Percentiles rank a stretch among this genome's conserved stretches.
Evolutionary conservation across 2,329 filamentous ascomycete genomes (phyloP).

Genomic region (Alternaria ventricosa): DNA sequence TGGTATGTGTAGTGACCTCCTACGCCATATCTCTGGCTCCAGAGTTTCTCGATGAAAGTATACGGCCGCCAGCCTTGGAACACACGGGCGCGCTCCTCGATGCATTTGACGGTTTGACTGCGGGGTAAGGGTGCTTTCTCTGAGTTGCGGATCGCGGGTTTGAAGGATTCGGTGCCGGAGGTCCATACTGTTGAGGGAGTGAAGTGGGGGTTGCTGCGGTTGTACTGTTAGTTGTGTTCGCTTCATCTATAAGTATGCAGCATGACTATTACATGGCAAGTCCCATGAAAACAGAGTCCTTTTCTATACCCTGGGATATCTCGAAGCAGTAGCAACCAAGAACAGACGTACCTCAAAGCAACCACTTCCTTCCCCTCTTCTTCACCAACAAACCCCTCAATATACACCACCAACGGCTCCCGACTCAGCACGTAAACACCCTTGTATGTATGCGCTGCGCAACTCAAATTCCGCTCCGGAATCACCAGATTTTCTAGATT

Average conservation of each 20-base stretch:
- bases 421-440: slow-evolving; percentile 58
- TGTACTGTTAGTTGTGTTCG: neutral
- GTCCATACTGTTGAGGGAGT: slow-evolving; percentile 62
- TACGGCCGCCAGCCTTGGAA: slow-evolving; percentile 67
- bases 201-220: slow-evolving; percentile 56
- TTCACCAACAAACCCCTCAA: slow-evolving; percentile 61
- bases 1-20: slow-evolving; percentile 66
- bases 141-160: slow-evolving; percentile 60
- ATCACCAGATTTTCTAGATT: slow-evolving; percentile 50
- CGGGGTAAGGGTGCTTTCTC: slow-evolving; percentile 54
- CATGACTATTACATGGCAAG: neutral
- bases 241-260: neutral
- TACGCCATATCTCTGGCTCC: slow-evolving; percentile 65
- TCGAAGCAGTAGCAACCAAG: neutral
- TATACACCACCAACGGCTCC: slow-evolving; percentile 64
- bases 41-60: slow-evolving; percentile 66
- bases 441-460: slow-evolving; percentile 47
- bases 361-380: slow-evolving; percentile 60
- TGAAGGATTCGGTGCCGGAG: slow-evolving; percentile 54
- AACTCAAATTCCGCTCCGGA: slow-evolving; percentile 49
- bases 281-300: neutral
- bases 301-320: neutral
- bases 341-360: slow-evolving; percentile 56
- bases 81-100: slow-evolving; percentile 63
- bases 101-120: slow-evolving; percentile 60